Evolutionary conservation across 1,139 yeast genomes (phyloP).

Genomic region (Sugiyamaella pinicola): DNA sequence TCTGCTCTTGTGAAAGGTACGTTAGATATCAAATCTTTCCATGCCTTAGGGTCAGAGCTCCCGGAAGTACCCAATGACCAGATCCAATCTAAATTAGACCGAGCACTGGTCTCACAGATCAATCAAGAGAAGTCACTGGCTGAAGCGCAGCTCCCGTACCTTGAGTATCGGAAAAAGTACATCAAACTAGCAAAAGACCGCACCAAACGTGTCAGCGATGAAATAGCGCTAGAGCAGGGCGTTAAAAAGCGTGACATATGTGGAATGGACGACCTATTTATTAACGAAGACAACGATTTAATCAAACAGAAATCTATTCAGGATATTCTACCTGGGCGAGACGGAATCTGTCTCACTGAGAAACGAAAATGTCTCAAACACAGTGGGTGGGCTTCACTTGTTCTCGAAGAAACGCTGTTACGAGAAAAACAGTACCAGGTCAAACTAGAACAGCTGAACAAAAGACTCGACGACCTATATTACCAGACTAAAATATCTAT

Average conservation of each 20-base stretch:
- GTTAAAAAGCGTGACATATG: constrained; percentile 46
- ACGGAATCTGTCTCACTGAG: constrained; percentile 57
- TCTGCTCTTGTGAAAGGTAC: constrained; percentile 46
- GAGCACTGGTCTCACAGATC: constrained; percentile 35
- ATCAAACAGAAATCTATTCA: neutral
- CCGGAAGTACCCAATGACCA: constrained; percentile 25
- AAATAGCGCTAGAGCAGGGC: constrained; percentile 30
- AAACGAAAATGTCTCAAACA: constrained; percentile 68
- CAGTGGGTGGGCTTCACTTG: constrained; percentile 64
- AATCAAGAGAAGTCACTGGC: constrained; percentile 29
- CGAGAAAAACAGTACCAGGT: constrained; percentile 44
- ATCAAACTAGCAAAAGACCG: constrained; percentile 29
- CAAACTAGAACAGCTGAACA: constrained; percentile 35
- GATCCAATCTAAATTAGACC: constrained; percentile 30
- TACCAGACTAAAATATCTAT: constrained; percentile 24
- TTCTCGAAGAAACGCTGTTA: constrained; percentile 48
- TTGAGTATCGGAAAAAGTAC: constrained; percentile 35
- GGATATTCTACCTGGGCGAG: constrained; percentile 29
- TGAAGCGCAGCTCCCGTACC: constrained; percentile 22
- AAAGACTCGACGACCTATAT: constrained; percentile 20
- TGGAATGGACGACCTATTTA: constrained; percentile 42
- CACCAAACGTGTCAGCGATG: constrained; percentile 30
- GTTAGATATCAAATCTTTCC: constrained; percentile 39
- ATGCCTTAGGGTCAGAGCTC: constrained; percentile 38
- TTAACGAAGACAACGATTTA: constrained; percentile 6